phyloP scores from a whole-genome alignment of 495 filamentous ascomycete genomes.

The Penicillium crystallinum region DNA sequence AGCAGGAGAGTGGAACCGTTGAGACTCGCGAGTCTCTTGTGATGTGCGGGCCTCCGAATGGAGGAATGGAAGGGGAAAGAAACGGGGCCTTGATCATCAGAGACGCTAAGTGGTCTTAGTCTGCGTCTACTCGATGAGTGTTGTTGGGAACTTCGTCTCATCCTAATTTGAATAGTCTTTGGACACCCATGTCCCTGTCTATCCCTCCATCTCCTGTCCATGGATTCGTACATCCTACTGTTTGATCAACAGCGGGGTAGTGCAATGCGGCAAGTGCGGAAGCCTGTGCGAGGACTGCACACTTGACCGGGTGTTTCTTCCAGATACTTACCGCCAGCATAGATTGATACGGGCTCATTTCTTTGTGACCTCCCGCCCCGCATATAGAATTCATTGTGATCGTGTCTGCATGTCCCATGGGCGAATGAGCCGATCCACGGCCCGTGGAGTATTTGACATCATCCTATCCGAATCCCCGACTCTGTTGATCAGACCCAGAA shows the following conservation, averaged over 20 bases:
- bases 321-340: conserved; percentile 6
- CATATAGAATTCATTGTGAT: conserved; percentile 2
- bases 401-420: background rate
- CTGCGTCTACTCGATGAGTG: background rate
- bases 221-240: background rate
- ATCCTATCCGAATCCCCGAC: background rate
- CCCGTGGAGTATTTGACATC: conserved; percentile 8
- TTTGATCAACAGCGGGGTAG: conserved; percentile 3
- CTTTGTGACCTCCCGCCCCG: background rate
- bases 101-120: conserved; percentile 6
- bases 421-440: background rate
- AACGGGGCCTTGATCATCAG: conserved; percentile 11
- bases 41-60: conserved; percentile 25
- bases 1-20: conserved; percentile 17
- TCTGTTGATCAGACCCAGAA: background rate
- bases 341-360: background rate
- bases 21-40: conserved; percentile 3
- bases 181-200: background rate
- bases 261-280: conserved; percentile 19
- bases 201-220: background rate
- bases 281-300: background rate
- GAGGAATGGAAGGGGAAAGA: conserved; percentile 24
- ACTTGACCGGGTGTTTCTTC: background rate
- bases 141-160: conserved; percentile 5
- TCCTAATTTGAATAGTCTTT: background rate